Evolutionary conservation across 352 stramenopile species (phyloP), one percentile per base, ranked within the genome.

Genomic region (Phytophthora fragariaefolia): DNA sequence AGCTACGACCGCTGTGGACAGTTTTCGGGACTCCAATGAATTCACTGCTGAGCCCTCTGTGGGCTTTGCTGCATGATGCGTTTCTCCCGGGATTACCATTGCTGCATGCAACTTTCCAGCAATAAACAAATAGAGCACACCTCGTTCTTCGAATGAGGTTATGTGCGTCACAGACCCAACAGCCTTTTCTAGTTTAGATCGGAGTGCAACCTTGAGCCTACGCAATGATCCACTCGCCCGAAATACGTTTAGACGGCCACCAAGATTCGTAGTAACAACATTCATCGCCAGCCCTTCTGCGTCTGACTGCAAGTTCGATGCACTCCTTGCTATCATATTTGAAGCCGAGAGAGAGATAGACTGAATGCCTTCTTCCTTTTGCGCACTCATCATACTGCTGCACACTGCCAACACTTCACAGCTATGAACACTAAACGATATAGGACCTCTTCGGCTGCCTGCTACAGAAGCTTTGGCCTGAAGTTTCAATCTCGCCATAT

Each of bases 401-500:
- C 69, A 88, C 32, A 82, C 50, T 58, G 78, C 67, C 22, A 63
- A 63, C 32, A 90, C 60, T 47, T 92, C 80, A 63, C 76, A 90
- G 43, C 74, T 83, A 62, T 87, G 76, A 26, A 92, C 78, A 1
- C 63, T 77, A 69, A 86, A 92, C 1, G 58, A 76, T 1, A 66
- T 34, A 43, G 40, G 65, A 9, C 57, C 72, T 60, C 50, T 75
- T 28, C 52, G 51, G n/a, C 28, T 64, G 18, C 51, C 63, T 34
- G 61, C 56, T 40, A 40, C 56, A 26, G 55, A 66, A 50, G 62
- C 80, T 40, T 90, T 71, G 9, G 66, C 67, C 55, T 90, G 71
- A 48, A 93, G 69, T 45, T 87, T 87, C 18, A 93, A 49, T 12
- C 80, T 80, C 30, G 83, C 83, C 46, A 79, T 73, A 22, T 87